These are phyloP conservation scores for Saprolegnia diclina DNA, from an alignment of 352 stramenopile species.

Conservation along the genomic window DNA sequence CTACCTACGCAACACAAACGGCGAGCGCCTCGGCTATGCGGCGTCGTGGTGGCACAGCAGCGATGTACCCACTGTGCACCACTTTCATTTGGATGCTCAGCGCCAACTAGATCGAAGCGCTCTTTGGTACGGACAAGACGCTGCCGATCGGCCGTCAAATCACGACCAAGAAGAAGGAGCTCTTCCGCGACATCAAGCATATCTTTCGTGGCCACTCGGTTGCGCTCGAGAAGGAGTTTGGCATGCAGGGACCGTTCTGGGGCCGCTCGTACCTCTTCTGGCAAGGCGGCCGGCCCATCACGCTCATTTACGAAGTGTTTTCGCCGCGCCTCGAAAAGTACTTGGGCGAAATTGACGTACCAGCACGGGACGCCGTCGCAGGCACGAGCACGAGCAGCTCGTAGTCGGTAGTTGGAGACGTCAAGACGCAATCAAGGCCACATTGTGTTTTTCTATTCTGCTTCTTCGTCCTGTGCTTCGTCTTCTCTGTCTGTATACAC, in stretches of 20 bases:
- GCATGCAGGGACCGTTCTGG: slow-evolving; percentile 65
- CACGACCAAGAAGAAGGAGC: slow-evolving; percentile 70
- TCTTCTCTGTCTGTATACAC: too few relatives aligned
- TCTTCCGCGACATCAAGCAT: slow-evolving; percentile 81
- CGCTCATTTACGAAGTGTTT: slow-evolving; percentile 88
- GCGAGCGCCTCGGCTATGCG: slow-evolving; percentile 76
- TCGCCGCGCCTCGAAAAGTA: slow-evolving; percentile 69
- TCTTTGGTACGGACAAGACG: slow-evolving; percentile 53
- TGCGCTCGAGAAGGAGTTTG: slow-evolving; percentile 59
- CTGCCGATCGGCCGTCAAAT: slow-evolving; percentile 83
- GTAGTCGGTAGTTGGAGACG: not conserved
- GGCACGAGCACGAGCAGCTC: not conserved
- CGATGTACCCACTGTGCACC: slow-evolving; percentile 64
- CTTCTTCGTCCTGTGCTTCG: not conserved
- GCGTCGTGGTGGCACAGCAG: slow-evolving; percentile 61
- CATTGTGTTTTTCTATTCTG: slow-evolving; percentile 10
- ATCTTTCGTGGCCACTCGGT: slow-evolving; percentile 60
- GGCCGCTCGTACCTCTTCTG: slow-evolving; percentile 83
- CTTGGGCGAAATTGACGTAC: slow-evolving; percentile 42
- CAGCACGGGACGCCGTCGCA: not conserved
- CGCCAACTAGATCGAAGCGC: slow-evolving; percentile 13
- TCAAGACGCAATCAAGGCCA: not conserved
- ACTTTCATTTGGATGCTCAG: not conserved
- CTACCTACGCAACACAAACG: slow-evolving; percentile 60
- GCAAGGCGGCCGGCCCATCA: slow-evolving; percentile 65